These are phyloP conservation scores for Candida manassasensis DNA, from an alignment of 805 yeast genomes.

Conservation along the genomic window DNA sequence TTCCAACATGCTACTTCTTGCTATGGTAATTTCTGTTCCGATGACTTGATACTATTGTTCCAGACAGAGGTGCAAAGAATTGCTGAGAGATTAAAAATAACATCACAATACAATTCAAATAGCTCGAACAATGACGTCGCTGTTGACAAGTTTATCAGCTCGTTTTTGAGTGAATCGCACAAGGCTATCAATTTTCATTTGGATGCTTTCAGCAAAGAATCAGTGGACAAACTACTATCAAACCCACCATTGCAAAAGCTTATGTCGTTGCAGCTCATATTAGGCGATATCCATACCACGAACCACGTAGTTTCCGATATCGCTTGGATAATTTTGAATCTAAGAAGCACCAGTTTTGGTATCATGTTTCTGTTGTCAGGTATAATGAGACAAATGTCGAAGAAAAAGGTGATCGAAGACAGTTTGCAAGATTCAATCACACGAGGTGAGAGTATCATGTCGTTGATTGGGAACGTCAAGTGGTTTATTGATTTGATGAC, in stretches of 20 bases:
- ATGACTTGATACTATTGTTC: slow-evolving; percentile 61
- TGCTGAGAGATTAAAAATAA: slow-evolving; percentile 9
- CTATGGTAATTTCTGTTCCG: slow-evolving; percentile 60
- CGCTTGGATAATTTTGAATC: slow-evolving; percentile 61
- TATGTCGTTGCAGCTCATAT: slow-evolving; percentile 60
- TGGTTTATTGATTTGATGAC: slow-evolving; percentile 83
- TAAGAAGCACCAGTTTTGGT: slow-evolving; percentile 69
- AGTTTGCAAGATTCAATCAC: slow-evolving; percentile 48
- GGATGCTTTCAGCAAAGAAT: slow-evolving; percentile 61
- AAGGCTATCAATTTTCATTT: slow-evolving; percentile 69
- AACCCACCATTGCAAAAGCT: slow-evolving; percentile 75
- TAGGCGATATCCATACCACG: slow-evolving; percentile 43
- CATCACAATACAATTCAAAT: slow-evolving; percentile 8
- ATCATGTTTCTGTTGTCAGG: slow-evolving; percentile 58
- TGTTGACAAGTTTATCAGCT: slow-evolving; percentile 26
- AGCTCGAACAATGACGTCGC: slow-evolving; percentile 8
- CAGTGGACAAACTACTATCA: slow-evolving; percentile 67
- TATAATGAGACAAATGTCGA: slow-evolving; percentile 60
- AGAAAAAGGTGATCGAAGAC: slow-evolving; percentile 51
- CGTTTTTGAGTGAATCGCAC: slow-evolving; percentile 62
- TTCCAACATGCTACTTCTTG: slow-evolving; percentile 66
- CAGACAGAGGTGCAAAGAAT: slow-evolving; percentile 40
- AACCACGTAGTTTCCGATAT: slow-evolving; percentile 40
- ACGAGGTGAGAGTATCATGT: slow-evolving; percentile 59
- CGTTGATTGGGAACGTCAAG: slow-evolving; percentile 69